Conservation (phyloP, 2,329 filamentous ascomycete genomes). For the Pseudopithomyces chartarum region DNA sequence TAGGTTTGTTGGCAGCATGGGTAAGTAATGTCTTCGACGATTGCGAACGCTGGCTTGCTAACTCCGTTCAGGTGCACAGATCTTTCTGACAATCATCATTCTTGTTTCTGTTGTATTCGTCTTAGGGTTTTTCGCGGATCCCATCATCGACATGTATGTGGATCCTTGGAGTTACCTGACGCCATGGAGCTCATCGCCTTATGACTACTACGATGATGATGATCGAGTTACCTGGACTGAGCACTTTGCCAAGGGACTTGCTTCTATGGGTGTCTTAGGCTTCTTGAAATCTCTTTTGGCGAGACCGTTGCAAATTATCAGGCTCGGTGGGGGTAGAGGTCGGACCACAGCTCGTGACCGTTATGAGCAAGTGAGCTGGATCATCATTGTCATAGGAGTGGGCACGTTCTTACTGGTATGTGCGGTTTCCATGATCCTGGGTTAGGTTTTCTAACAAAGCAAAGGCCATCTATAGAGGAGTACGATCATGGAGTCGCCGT, state of each 20-base stretch:
- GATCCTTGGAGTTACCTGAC: constrained; percentile 64
- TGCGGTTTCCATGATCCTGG: constrained; percentile 20
- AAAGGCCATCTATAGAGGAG: constrained; percentile 80
- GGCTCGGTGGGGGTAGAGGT: constrained; percentile 64
- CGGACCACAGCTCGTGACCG: constrained; percentile 75
- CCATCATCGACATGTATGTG: constrained; percentile 85
- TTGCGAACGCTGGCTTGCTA: constrained; percentile 10
- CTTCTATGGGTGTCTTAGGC: constrained; percentile 86
- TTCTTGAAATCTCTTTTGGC: constrained; percentile 80
- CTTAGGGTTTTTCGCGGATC: constrained; percentile 90
- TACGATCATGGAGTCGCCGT: constrained; percentile 72
- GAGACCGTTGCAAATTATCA: constrained; percentile 76
- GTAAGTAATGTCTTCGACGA: constrained; percentile 32
- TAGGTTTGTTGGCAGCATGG: constrained; percentile 58
- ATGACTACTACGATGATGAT: constrained; percentile 40
- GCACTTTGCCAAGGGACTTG: constrained; percentile 87
- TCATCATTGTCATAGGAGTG: constrained; percentile 79
- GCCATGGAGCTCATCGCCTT: constrained; percentile 31
- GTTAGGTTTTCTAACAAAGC: constrained; percentile 15
- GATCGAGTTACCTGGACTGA: constrained; percentile 68
- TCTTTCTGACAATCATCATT: constrained; percentile 72
- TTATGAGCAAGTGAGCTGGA: constrained; percentile 77
- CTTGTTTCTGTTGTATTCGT: constrained; percentile 75
- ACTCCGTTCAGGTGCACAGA: constrained; percentile 59
- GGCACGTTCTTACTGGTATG: constrained; percentile 77